phyloP scores from a whole-genome alignment of 139 green algal genomes.

The Chlamydomonas eustigma region DNA sequence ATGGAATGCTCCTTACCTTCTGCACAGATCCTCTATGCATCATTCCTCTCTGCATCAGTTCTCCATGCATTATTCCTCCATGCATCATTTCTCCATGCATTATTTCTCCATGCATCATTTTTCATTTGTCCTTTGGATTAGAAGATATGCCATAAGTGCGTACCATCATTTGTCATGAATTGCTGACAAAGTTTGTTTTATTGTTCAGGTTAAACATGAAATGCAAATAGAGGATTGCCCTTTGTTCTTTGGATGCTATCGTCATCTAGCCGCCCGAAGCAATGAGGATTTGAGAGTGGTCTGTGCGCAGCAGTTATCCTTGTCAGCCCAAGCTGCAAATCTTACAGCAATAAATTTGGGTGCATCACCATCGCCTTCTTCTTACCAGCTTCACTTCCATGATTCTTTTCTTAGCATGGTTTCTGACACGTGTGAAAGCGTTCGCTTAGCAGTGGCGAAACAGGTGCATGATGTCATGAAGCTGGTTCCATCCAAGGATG shows the following conservation, averaged over 20 bases:
- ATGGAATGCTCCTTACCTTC: too few species aligned
- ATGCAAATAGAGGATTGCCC: slow-evolving; percentile 38
- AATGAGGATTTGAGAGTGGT: slow-evolving; percentile 35
- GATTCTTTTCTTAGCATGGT: slow-evolving; percentile 41
- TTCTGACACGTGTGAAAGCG: slow-evolving; percentile 31
- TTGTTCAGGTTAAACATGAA: slow-evolving; percentile 45
- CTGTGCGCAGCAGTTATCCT: slow-evolving; percentile 33
- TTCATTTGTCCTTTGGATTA: too few species aligned
- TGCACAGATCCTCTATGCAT: too few species aligned
- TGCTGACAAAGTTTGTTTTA: too few species aligned
- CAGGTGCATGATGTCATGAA: slow-evolving; percentile 37
- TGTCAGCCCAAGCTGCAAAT: slow-evolving; percentile 20
- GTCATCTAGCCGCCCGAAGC: slow-evolving; percentile 36
- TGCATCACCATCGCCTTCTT: background rate
- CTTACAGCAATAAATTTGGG: too few species aligned
- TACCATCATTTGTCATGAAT: too few species aligned
- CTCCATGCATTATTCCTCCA: too few species aligned
- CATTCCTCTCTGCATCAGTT: too few species aligned
- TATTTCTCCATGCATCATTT: too few species aligned
- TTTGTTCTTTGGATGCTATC: slow-evolving; percentile 39
- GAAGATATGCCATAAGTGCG: too few species aligned
- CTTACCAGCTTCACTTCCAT: slow-evolving; percentile 41
- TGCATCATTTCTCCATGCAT: too few species aligned
- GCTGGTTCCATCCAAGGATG: slow-evolving; percentile 18
- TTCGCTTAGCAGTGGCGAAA: slow-evolving; percentile 32